Evolutionary conservation across 2,329 filamentous ascomycete genomes (phyloP).

Genomic region (Epichloe scottii): DNA sequence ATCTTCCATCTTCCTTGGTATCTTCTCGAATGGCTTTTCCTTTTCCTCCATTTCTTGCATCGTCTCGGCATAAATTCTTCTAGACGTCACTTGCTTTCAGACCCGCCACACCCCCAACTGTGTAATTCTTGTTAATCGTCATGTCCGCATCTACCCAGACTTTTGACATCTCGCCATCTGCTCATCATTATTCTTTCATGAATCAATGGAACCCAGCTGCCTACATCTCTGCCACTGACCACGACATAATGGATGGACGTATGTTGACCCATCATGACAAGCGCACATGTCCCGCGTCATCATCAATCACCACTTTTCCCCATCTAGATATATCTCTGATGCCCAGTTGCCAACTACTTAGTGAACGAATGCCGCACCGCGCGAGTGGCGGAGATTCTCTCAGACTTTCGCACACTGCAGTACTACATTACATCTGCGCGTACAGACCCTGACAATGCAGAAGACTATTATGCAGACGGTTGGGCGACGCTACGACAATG

Average conservation of each 20-base stretch:
- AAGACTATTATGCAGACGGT: constrained; percentile 52
- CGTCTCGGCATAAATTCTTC: constrained; percentile 2
- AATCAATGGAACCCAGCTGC: not conserved
- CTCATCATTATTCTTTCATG: no score
- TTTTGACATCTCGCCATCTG: no score
- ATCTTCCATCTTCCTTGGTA: not conserved
- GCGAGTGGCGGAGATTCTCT: constrained; percentile 49
- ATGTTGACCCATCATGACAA: constrained; percentile 3
- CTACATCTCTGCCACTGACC: not conserved
- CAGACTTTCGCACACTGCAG: constrained; percentile 49
- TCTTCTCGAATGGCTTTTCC: not conserved
- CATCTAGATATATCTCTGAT: not conserved
- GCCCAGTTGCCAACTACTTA: constrained; percentile 16
- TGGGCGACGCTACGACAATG: constrained; percentile 52
- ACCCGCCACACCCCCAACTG: no score
- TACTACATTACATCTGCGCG: constrained; percentile 48
- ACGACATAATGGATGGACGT: constrained; percentile 16
- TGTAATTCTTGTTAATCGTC: no score
- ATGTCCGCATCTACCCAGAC: no score
- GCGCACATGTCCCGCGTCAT: not conserved
- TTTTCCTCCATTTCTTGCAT: not conserved
- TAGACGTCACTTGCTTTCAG: no score
- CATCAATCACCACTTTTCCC: not conserved
- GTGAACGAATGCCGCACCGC: constrained; percentile 48
- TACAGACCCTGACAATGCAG: constrained; percentile 38